Evolutionary conservation across 164 flowering plant species (phyloP).

Genomic region (Sedum album): DNA sequence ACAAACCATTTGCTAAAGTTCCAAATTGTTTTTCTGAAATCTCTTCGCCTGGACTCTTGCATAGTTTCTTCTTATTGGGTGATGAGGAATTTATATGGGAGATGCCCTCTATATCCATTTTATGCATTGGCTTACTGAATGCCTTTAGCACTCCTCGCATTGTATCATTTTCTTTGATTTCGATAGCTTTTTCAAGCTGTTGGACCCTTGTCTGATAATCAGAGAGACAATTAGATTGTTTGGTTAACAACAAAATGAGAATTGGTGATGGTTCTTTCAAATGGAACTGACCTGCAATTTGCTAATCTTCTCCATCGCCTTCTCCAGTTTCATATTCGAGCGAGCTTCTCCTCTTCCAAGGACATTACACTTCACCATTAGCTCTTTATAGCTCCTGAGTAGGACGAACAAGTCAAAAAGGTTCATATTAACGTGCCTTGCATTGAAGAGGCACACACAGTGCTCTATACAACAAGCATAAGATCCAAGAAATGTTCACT

Average conservation of each 20-base stretch:
- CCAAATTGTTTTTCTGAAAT: constrained; percentile 7
- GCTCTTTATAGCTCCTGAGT: constrained; percentile 77
- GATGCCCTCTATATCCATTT: constrained; percentile 10
- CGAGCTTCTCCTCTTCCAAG: constrained; percentile 83
- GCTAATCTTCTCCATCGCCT: constrained; percentile 54
- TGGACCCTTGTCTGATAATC: constrained; percentile 48
- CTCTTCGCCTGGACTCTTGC: background rate
- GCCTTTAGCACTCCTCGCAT: constrained; percentile 52
- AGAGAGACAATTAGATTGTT: constrained; percentile 8
- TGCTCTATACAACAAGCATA: no score
- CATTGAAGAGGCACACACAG: no score
- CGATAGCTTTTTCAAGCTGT: constrained; percentile 59
- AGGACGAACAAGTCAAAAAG: background rate
- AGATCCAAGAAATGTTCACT: background rate
- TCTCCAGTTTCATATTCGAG: constrained; percentile 54
- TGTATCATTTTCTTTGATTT: constrained; percentile 62
- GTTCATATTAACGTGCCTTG: background rate
- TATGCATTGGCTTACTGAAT: constrained; percentile 23
- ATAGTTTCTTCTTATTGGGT: background rate
- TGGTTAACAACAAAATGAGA: background rate
- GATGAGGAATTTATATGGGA: constrained; percentile 11
- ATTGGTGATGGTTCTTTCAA: background rate
- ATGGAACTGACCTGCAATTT: constrained; percentile 52
- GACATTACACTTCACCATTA: constrained; percentile 82
- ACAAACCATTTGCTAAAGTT: constrained; percentile 11